A percentile compares a stretch with the other conserved stretches of the same genome.
These are phyloP conservation scores for Ceratobasidium sp. DNA, from an alignment of 1,284 basidiomycete genomes.

Conservation along the genomic window DNA sequence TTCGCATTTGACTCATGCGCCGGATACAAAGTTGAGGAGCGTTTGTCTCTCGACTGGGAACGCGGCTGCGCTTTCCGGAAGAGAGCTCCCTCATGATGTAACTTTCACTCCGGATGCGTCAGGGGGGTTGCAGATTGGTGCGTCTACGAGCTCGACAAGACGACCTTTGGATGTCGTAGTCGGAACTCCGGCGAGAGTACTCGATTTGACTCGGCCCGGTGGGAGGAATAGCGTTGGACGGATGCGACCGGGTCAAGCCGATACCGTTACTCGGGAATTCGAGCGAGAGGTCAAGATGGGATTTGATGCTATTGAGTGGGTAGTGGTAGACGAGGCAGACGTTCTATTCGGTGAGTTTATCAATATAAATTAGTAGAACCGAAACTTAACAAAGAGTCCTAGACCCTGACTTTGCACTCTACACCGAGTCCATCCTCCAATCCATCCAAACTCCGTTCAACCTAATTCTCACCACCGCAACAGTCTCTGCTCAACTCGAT, in stretches of 20 bases:
- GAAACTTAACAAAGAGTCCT: neutral
- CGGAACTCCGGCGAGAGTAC: conserved; percentile 62
- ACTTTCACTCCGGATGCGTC: neutral
- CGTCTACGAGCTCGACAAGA: conserved; percentile 40
- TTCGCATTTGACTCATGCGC: conserved; percentile 55
- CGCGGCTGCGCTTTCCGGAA: conserved; percentile 43
- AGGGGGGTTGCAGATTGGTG: conserved; percentile 40
- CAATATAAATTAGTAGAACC: neutral
- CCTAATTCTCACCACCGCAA: conserved; percentile 83
- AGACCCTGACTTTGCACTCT: conserved; percentile 81
- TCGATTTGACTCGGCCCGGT: conserved; percentile 28
- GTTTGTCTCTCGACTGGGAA: conserved; percentile 65
- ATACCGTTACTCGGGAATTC: conserved; percentile 25
- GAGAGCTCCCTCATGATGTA: neutral
- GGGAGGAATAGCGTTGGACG: conserved; percentile 29
- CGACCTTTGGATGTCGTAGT: conserved; percentile 73
- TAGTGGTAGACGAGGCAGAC: conserved; percentile 88
- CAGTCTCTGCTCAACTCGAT: conserved; percentile 79
- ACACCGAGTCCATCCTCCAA: conserved; percentile 69
- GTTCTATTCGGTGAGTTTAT: conserved; percentile 74
- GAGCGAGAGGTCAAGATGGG: conserved; percentile 58
- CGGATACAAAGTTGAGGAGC: conserved; percentile 71
- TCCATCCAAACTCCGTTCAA: conserved; percentile 78
- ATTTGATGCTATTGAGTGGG: conserved; percentile 76
- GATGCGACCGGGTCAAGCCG: conserved; percentile 14